Percentiles rank a stretch among this genome's conserved stretches.
These are phyloP conservation scores for Penicillium antarcticum DNA, from an alignment of 495 filamentous ascomycete species.

Conservation along the genomic window DNA sequence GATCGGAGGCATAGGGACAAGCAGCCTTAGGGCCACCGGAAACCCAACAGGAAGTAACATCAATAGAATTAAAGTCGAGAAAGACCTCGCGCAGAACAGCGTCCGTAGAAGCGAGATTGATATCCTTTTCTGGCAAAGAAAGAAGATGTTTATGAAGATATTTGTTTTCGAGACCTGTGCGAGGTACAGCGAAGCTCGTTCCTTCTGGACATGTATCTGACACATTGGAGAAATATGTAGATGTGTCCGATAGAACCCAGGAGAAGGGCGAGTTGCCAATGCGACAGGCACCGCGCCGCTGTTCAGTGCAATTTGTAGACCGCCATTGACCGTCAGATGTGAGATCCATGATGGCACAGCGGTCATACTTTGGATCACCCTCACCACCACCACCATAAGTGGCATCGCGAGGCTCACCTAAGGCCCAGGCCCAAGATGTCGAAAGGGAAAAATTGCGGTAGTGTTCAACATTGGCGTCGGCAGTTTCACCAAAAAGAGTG, in stretches of 20 bases:
- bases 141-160: slow-evolving; percentile 45
- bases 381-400: slow-evolving; percentile 19
- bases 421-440: slow-evolving; percentile 58
- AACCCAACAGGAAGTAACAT: slow-evolving; percentile 57
- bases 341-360: slow-evolving; percentile 53
- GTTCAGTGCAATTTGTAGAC: slow-evolving; percentile 49
- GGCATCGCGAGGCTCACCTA: slow-evolving; percentile 49
- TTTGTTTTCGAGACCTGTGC: slow-evolving; percentile 59
- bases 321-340: slow-evolving; percentile 50
- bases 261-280: slow-evolving; percentile 45
- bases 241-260: slow-evolving; percentile 48
- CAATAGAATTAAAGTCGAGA: slow-evolving; percentile 58
- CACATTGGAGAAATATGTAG: slow-evolving; percentile 34
- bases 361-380: slow-evolving; percentile 23
- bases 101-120: slow-evolving; percentile 24
- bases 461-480: slow-evolving; percentile 36
- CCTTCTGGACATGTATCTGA: slow-evolving; percentile 35
- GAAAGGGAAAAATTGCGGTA: slow-evolving; percentile 52
- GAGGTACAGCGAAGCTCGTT: slow-evolving; percentile 48
- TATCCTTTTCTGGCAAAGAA: slow-evolving; percentile 15
- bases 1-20: slow-evolving; percentile 51
- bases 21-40: slow-evolving; percentile 42
- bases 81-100: slow-evolving; percentile 36
- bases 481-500: slow-evolving; percentile 51
- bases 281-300: slow-evolving; percentile 53